Evolutionary conservation across 768 basidiomycete genomes (phyloP), one percentile per base, ranked within the genome.

Genomic region (Russula griseocarnosa): DNA sequence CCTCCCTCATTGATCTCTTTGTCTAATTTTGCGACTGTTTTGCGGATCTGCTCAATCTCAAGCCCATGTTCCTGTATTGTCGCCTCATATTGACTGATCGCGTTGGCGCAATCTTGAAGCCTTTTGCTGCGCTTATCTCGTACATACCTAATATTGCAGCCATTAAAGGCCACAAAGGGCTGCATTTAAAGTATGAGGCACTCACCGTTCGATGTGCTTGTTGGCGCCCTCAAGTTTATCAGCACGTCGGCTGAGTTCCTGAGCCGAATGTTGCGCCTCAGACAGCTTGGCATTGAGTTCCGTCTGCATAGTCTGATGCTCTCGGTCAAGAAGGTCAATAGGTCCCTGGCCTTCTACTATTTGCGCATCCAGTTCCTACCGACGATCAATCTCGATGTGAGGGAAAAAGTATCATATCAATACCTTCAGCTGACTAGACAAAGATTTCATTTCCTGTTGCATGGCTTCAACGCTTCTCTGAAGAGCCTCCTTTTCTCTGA

Each of bases 1-100:
- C 85, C 87, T 66, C 88, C 82, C 68, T 88, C 86, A 72, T 85
- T 86, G 72, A 94, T 86, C 71, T 94, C 89, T 71, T 85, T 86
- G 70, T 91, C 87, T 18, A 94, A 81, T 24, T 74, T 78, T 16
- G 79, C 77, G 32, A 92, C 82, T 34, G 71, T 73, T 40, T 74
- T 73, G 10, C 80, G 78, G 9, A 78, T 69, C 18, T 71, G 68
- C 59, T 81, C 79, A 11, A 83, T 74, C 28, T 78, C 73, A 28
- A 77, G 70, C 0, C 69, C 73, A 3, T 79, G 72, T 24, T 79
- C 75, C 36, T 73, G 70, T 61, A 86, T 82, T 60, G 79, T 77
- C 13, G 70, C 71, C 69, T 83, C 79, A 60, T 78, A 73, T 10
- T 76, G 75, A 24, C 78, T 81, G 14, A 92, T 81, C 60, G 79